A percentile compares a stretch with the other conserved stretches of the same genome.
Conservation (phyloP, 2,329 filamentous ascomycete genomes). For the Calonectria pteridis region DNA sequence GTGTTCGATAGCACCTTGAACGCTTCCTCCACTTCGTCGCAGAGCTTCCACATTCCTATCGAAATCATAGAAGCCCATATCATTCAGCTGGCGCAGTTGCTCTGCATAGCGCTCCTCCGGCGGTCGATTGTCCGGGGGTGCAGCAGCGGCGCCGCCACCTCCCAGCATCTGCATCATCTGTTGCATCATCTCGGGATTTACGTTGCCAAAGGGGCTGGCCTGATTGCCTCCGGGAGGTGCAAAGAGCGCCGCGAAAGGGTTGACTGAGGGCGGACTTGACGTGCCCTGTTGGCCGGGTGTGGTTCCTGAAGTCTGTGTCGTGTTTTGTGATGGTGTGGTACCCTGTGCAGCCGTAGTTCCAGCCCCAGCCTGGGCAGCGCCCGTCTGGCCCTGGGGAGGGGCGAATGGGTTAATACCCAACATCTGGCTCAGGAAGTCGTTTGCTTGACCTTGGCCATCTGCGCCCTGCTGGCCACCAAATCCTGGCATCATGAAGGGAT, state of each 20-base stretch:
- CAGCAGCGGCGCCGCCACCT: conserved; percentile 50
- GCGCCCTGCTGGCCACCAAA: conserved; percentile 36
- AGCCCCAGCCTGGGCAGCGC: conserved; percentile 44
- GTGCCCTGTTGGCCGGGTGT: conserved; percentile 39
- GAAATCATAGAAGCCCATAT: conserved; percentile 99
- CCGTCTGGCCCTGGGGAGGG: conserved; percentile 36
- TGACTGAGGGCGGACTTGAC: conserved; percentile 59
- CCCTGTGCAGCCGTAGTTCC: conserved; percentile 45
- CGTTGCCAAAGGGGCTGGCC: conserved; percentile 57
- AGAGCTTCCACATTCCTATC: conserved; percentile 92
- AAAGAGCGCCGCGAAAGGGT: conserved; percentile 79
- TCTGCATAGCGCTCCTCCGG: conserved; percentile 94
- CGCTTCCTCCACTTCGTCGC: conserved; percentile 89
- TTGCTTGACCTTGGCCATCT: conserved; percentile 26
- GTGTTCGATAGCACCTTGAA: conserved; percentile 90
- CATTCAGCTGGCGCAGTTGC: conserved; percentile 92
- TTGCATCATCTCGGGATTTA: conserved; percentile 68
- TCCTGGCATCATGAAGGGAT: conserved; percentile 48
- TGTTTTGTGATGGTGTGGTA: conserved; percentile 41
- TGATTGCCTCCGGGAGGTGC: conserved; percentile 46
- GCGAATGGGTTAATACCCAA: conserved; percentile 52
- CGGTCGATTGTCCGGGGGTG: conserved; percentile 83
- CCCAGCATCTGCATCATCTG: conserved; percentile 65
- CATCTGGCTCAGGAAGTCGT: conserved; percentile 30
- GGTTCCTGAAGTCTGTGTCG: conserved; percentile 38